These are phyloP conservation scores for Arctium lappa DNA, from an alignment of 129 eudicot genomes.

Conservation along the genomic window DNA sequence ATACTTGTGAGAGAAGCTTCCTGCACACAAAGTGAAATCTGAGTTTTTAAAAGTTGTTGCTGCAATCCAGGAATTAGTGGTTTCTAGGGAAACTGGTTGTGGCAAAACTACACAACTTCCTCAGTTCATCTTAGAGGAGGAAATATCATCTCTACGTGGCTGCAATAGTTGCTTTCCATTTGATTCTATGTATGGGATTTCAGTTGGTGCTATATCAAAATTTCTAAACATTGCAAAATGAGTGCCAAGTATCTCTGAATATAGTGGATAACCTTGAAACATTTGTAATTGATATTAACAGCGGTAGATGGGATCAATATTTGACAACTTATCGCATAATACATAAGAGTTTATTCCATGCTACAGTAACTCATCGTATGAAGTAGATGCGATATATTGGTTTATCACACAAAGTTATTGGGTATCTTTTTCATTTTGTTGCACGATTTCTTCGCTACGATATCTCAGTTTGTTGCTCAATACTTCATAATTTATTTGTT, in stretches of 20 bases:
- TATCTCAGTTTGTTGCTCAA: no score
- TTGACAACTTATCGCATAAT: neutral
- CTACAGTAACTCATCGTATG: no score
- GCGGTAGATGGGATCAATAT: constrained; percentile 98
- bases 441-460: no score
- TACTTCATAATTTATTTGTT: no score
- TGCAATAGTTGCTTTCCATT: no score
- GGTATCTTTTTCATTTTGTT: no score
- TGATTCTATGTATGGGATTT: no score
- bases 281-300: constrained; percentile 86
- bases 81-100: constrained; percentile 95
- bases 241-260: constrained; percentile 94
- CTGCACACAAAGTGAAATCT: constrained; percentile 67
- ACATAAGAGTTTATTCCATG: no score
- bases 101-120: constrained; percentile 97
- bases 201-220: constrained; percentile 39
- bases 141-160: constrained; percentile 68
- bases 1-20: constrained; percentile 64
- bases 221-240: constrained; percentile 87
- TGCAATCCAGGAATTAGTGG: constrained; percentile 78
- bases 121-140: constrained; percentile 82
- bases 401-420: no score
- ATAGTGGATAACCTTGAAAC: constrained; percentile 98
- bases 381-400: no score
- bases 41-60: constrained; percentile 89